These are phyloP conservation scores for Ceratobasidium sp. DNA, from an alignment of 1,284 basidiomycete genomes.

Conservation along the genomic window DNA sequence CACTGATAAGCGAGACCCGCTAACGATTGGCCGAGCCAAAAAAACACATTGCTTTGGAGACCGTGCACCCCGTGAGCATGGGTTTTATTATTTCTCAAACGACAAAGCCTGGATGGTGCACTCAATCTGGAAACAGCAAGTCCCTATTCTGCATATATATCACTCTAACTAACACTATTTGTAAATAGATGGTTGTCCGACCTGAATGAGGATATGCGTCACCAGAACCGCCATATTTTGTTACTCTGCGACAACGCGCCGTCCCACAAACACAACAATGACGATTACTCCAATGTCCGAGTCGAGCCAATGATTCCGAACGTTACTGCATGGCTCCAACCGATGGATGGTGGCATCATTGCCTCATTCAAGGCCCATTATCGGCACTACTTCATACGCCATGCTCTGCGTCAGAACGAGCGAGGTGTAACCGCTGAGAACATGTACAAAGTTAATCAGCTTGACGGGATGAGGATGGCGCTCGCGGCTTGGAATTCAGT, in stretches of 20 bases:
- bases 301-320: constrained; percentile 32
- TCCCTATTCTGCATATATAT: neutral
- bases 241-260: constrained; percentile 41
- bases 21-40: constrained; percentile 55
- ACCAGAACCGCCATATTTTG: constrained; percentile 37
- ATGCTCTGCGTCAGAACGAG: constrained; percentile 41
- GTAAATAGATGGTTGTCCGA: constrained; percentile 23
- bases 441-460: constrained; percentile 43
- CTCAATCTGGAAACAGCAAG: constrained; percentile 47
- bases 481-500: constrained; percentile 39
- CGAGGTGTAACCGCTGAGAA: constrained; percentile 41
- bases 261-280: constrained; percentile 17
- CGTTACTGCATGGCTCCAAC: constrained; percentile 41
- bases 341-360: constrained; percentile 43
- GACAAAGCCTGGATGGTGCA: constrained; percentile 56
- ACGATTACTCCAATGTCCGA: constrained; percentile 21
- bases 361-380: constrained; percentile 44
- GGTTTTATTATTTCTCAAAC: constrained; percentile 54
- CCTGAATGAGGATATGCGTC: constrained; percentile 12
- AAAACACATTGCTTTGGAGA: constrained; percentile 51
- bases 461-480: constrained; percentile 37
- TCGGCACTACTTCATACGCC: constrained; percentile 3
- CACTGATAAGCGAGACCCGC: constrained; percentile 50
- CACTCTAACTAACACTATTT: neutral
- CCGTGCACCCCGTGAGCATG: constrained; percentile 50